These are phyloP conservation scores for Arthonia radiata DNA, from an alignment of 495 filamentous ascomycete species.

Conservation along the genomic window DNA sequence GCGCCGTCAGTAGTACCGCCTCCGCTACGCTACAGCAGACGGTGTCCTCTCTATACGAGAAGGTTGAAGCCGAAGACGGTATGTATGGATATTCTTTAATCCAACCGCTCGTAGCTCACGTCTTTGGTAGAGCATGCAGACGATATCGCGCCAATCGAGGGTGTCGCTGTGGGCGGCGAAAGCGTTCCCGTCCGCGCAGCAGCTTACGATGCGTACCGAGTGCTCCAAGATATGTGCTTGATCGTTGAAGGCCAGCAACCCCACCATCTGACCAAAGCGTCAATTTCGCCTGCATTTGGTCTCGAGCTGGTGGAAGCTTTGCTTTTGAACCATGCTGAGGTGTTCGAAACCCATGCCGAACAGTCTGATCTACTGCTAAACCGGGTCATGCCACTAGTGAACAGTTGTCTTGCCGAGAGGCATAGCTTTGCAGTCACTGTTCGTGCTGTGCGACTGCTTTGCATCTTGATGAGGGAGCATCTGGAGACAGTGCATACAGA, in stretches of 20 bases:
- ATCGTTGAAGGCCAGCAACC: constrained; percentile 63
- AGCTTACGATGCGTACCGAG: constrained; percentile 65
- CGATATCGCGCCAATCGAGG: constrained; percentile 27
- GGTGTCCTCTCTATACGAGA: constrained; percentile 77
- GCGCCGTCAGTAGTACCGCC: constrained; percentile 79
- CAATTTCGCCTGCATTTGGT: constrained; percentile 55
- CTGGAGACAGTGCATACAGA: constrained; percentile 49
- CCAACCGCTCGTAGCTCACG: constrained; percentile 1
- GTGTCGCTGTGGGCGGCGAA: constrained; percentile 37
- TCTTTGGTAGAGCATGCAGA: constrained; percentile 15
- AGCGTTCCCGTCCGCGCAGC: constrained; percentile 41
- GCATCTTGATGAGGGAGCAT: constrained; percentile 51
- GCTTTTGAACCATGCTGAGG: constrained; percentile 54
- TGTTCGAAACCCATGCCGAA: constrained; percentile 58
- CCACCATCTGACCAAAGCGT: constrained; percentile 50
- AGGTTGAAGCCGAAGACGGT: constrained; percentile 65
- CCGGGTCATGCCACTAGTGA: constrained; percentile 62
- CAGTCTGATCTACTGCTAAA: constrained; percentile 53
- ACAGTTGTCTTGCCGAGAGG: constrained; percentile 51
- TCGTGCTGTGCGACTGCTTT: constrained; percentile 56
- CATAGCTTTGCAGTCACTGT: constrained; percentile 64
- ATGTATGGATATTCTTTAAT: constrained; percentile 7
- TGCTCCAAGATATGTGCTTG: constrained; percentile 76
- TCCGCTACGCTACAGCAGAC: constrained; percentile 88
- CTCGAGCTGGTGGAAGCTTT: constrained; percentile 81